These are phyloP conservation scores for Capronia americana DNA, from an alignment of 2,329 filamentous ascomycete species.

Conservation along the genomic window DNA sequence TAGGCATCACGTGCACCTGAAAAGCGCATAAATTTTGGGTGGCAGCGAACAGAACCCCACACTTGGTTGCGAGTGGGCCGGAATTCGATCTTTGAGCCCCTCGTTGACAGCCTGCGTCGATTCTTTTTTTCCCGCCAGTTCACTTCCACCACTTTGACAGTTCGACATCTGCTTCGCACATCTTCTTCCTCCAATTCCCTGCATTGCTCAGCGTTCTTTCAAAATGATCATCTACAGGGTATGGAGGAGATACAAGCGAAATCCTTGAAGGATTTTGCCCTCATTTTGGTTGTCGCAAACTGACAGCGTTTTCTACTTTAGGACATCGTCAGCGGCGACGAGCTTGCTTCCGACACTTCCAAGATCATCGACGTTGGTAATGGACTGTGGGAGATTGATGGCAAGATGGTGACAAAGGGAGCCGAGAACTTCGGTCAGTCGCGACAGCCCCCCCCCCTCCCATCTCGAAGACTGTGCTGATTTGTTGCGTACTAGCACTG, in stretches of 20 bases:
- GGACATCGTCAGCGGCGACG: slow-evolving; percentile 89
- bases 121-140: slow-evolving; percentile 38
- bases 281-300: slow-evolving; percentile 13
- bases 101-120: slow-evolving; percentile 41
- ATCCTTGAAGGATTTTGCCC: not conserved
- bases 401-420: slow-evolving; percentile 83
- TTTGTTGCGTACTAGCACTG: slow-evolving; percentile 44
- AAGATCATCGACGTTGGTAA: slow-evolving; percentile 79
- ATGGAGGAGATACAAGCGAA: slow-evolving; percentile 40
- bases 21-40: not conserved
- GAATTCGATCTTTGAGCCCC: slow-evolving; percentile 39
- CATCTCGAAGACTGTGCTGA: slow-evolving; percentile 1
- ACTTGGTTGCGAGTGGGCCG: not conserved
- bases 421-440: slow-evolving; percentile 73
- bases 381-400: slow-evolving; percentile 88
- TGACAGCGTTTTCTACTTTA: slow-evolving; percentile 50
- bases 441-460: not conserved
- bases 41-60: not conserved
- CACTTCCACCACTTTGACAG: slow-evolving; percentile 23
- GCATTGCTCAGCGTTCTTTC: slow-evolving; percentile 45
- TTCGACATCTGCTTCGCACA: slow-evolving; percentile 38
- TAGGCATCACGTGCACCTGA: not conserved
- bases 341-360: slow-evolving; percentile 97
- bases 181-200: slow-evolving; percentile 32
- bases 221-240: slow-evolving; percentile 79